These are phyloP conservation scores for Lycium ferocissimum DNA, from an alignment of 257 asterid species.

Conservation along the genomic window DNA sequence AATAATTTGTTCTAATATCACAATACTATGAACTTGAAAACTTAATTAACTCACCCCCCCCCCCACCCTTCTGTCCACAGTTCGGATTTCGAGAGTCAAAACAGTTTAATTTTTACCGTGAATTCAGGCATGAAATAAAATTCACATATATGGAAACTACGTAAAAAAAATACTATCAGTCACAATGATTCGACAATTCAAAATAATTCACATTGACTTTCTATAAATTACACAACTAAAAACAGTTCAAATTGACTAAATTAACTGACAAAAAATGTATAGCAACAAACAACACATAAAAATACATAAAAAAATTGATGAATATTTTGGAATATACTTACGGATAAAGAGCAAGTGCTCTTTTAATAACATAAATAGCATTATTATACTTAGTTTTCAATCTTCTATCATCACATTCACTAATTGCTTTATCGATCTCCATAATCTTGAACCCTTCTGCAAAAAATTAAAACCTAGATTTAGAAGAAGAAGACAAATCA, in stretches of 20 bases:
- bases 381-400: constrained; percentile 85
- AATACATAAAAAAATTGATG: not conserved
- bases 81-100: too few species aligned
- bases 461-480: not conserved
- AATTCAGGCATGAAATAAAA: too few species aligned
- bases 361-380: constrained; percentile 81
- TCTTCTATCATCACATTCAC: constrained; percentile 74
- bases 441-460: constrained; percentile 46
- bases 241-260: too few species aligned
- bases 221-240: too few species aligned
- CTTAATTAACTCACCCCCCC: not conserved
- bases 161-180: too few species aligned
- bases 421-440: constrained; percentile 87
- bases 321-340: constrained; percentile 44
- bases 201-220: too few species aligned
- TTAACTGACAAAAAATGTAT: not conserved
- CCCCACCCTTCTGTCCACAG: too few species aligned
- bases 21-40: not conserved
- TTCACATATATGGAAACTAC: too few species aligned
- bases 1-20: constrained; percentile 1
- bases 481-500: not conserved
- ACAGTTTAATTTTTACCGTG: too few species aligned
- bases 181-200: too few species aligned
- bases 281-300: not conserved
- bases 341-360: constrained; percentile 91